phyloP scores from a whole-genome alignment of 805 yeast genomes.

The Ogataea wickerhamii region DNA sequence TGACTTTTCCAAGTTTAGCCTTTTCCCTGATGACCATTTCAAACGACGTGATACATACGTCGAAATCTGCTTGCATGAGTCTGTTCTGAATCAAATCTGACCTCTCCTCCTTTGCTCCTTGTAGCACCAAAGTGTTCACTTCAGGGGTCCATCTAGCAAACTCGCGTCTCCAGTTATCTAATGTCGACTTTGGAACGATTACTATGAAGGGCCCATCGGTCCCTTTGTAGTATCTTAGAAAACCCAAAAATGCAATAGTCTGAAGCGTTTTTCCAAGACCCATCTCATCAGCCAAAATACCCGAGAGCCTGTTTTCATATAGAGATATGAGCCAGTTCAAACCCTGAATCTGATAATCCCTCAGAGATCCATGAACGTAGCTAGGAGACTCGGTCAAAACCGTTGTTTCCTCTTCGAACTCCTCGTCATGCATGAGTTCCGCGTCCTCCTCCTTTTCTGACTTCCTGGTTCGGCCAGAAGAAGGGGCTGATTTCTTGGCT shows the following conservation, averaged over 20 bases:
- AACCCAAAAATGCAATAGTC: slow-evolving; percentile 89
- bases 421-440: slow-evolving; percentile 82
- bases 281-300: slow-evolving; percentile 97
- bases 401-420: slow-evolving; percentile 57
- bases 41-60: slow-evolving; percentile 85
- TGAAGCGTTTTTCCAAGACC: slow-evolving; percentile 96
- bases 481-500: slow-evolving; percentile 21
- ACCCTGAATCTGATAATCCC: slow-evolving; percentile 95
- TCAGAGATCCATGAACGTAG: slow-evolving; percentile 68
- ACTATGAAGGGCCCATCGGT: slow-evolving; percentile 89
- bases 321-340: slow-evolving; percentile 89
- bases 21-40: slow-evolving; percentile 94
- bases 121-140: slow-evolving; percentile 77
- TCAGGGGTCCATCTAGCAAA: slow-evolving; percentile 96
- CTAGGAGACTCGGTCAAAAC: slow-evolving; percentile 85
- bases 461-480: slow-evolving; percentile 60
- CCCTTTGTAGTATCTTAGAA: slow-evolving; percentile 69
- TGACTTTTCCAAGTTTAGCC: slow-evolving; percentile 68
- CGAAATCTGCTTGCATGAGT: slow-evolving; percentile 73
- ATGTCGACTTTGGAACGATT: slow-evolving; percentile 91
- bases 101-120: slow-evolving; percentile 87
- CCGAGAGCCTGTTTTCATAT: slow-evolving; percentile 84
- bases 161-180: slow-evolving; percentile 96
- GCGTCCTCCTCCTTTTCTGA: slow-evolving; percentile 96
- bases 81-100: slow-evolving; percentile 51